Evolutionary conservation across 345 rosid species (phyloP).

Genomic region (Euphorbia tirucalli): DNA sequence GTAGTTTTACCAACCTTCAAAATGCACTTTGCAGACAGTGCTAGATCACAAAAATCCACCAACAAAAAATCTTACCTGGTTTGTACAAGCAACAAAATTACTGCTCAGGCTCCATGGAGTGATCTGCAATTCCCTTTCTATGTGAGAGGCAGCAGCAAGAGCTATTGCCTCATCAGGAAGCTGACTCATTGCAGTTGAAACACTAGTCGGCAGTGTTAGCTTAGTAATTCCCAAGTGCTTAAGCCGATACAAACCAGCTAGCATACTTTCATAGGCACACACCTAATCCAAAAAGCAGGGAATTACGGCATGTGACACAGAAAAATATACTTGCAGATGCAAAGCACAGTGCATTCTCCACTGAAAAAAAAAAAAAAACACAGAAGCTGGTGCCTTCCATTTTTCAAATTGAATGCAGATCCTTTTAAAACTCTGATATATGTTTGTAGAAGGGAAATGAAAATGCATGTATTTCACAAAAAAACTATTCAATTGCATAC

Average conservation of each 20-base stretch:
- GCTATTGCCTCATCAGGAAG: conserved; percentile 94
- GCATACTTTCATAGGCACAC: conserved; percentile 96
- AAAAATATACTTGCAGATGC: neutral
- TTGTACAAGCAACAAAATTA: conserved; percentile 91
- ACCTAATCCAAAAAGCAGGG: conserved; percentile 42
- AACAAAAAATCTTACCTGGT: conserved; percentile 56
- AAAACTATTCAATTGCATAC: neutral
- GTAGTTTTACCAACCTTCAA: neutral
- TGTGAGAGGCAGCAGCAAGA: conserved; percentile 95
- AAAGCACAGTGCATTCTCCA: neutral
- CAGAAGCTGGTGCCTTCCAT: neutral
- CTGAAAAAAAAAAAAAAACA: neutral
- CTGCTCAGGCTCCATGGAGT: conserved; percentile 96
- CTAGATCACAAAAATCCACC: conserved; percentile 13
- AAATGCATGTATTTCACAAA: neutral
- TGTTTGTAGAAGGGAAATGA: neutral
- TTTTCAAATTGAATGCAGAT: neutral
- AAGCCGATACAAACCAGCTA: conserved; percentile 84
- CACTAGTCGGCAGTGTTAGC: conserved; percentile 65
- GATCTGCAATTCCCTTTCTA: conserved; percentile 92
- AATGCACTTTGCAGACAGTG: neutral
- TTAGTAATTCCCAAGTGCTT: conserved; percentile 89
- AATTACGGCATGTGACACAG: neutral
- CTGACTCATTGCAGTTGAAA: conserved; percentile 85
- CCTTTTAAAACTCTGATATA: neutral